Conservation (phyloP, 306 rosid species). For the Spatholobus suberectus region DNA sequence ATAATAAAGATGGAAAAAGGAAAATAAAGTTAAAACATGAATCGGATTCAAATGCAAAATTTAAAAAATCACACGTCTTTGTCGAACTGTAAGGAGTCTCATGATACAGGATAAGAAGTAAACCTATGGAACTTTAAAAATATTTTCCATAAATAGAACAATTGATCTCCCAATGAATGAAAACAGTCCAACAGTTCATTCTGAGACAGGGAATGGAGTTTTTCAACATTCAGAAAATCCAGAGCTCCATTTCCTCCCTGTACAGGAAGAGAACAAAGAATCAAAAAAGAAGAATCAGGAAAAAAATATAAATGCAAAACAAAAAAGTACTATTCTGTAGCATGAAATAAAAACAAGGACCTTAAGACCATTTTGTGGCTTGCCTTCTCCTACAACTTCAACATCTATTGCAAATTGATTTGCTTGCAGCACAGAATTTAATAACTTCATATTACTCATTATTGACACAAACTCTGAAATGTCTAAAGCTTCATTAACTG, state of each 20-base stretch:
- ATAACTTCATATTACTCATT: conserved; percentile 60
- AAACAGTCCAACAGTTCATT: conserved; percentile 57
- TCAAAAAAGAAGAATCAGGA: conserved; percentile 22
- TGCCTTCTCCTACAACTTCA: conserved; percentile 67
- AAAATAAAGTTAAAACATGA: background rate
- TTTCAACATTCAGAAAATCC: conserved; percentile 54
- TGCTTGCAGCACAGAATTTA: conserved; percentile 49
- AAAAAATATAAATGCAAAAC: conserved; percentile 10
- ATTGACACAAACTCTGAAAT: conserved; percentile 69
- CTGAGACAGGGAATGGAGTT: conserved; percentile 52
- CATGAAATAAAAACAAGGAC: conserved; percentile 63
- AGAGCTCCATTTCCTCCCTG: conserved; percentile 58
- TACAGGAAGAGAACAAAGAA: conserved; percentile 33
- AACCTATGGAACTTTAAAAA: conserved; percentile 85
- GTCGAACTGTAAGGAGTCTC: conserved; percentile 16
- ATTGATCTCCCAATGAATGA: conserved; percentile 73
- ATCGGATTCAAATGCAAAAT: background rate
- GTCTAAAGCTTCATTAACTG: conserved; percentile 64
- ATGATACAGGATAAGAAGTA: conserved; percentile 41
- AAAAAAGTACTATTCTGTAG: conserved; percentile 23
- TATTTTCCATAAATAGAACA: conserved; percentile 78
- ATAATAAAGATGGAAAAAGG: background rate
- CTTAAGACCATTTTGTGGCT: conserved; percentile 77
- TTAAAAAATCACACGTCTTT: background rate
- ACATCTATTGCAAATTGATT: conserved; percentile 49